These are phyloP conservation scores for Graphilbum fragrans DNA, from an alignment of 2,329 filamentous ascomycete species.

Conservation along the genomic window DNA sequence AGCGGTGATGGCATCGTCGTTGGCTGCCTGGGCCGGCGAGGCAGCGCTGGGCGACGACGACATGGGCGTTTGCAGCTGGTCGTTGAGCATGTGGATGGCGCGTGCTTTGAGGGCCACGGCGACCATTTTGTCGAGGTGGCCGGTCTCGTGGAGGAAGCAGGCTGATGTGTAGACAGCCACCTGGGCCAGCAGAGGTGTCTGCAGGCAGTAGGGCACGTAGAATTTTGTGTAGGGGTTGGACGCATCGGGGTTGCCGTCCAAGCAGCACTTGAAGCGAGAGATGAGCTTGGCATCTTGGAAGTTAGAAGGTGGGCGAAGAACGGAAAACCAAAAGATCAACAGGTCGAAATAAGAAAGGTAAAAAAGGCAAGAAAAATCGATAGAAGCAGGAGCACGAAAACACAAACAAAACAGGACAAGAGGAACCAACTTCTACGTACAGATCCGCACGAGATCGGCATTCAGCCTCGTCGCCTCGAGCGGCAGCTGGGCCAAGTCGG, in stretches of 20 bases:
- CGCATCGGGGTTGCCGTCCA: constrained; percentile 34
- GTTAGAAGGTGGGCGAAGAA: neutral
- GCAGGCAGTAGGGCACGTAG: constrained; percentile 33
- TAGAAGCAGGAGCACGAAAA: neutral
- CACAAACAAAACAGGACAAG: neutral
- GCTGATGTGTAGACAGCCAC: constrained; percentile 37
- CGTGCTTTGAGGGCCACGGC: constrained; percentile 29
- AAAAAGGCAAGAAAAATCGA: neutral
- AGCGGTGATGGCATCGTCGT: constrained; percentile 32
- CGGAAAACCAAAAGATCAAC: neutral
- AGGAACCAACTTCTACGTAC: constrained; percentile 18
- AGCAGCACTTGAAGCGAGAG: constrained; percentile 35
- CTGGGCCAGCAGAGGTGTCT: constrained; percentile 35
- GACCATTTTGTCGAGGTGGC: constrained; percentile 29
- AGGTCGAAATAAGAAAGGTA: neutral
- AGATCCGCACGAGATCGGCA: constrained; percentile 33
- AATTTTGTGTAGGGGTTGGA: constrained; percentile 31
- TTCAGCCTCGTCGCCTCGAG: constrained; percentile 29
- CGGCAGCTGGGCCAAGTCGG: constrained; percentile 27
- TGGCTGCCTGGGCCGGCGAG: constrained; percentile 17
- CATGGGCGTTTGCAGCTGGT: constrained; percentile 24
- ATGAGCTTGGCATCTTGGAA: constrained; percentile 33
- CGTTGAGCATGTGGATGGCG: constrained; percentile 33
- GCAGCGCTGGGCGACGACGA: neutral
- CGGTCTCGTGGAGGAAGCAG: constrained; percentile 37